Conservation (phyloP, 805 yeast species). For the Ogataea pignaliae region DNA sequence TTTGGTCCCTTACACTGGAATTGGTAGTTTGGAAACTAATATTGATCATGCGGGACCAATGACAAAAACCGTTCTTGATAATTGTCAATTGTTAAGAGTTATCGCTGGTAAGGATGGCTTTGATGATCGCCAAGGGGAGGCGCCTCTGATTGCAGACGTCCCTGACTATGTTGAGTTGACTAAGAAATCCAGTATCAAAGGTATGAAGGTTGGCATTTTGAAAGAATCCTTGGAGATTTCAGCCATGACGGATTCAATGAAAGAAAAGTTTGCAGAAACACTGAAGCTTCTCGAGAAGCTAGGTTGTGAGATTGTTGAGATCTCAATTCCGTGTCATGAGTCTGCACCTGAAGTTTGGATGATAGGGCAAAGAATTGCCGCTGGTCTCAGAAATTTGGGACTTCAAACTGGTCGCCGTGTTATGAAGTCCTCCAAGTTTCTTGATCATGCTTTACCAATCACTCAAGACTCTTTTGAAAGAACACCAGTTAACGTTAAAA, state of each 20-base stretch:
- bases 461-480: constrained; percentile 19
- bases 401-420: constrained; percentile 22
- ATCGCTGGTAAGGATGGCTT: constrained; percentile 34
- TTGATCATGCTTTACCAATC: constrained; percentile 15
- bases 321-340: constrained; percentile 33
- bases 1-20: constrained; percentile 34
- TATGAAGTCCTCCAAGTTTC: constrained; percentile 14
- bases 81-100: constrained; percentile 28
- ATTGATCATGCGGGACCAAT: constrained; percentile 37
- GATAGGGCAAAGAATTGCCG: constrained; percentile 27
- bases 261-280: constrained; percentile 24
- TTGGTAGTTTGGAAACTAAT: constrained; percentile 30
- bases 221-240: constrained; percentile 33
- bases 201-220: constrained; percentile 31
- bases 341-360: constrained; percentile 37
- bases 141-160: constrained; percentile 11
- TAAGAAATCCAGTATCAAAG: constrained; percentile 19
- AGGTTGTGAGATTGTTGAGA: constrained; percentile 33
- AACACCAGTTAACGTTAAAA: constrained; percentile 18
- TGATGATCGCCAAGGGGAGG: constrained; percentile 27
- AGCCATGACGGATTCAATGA: constrained; percentile 28
- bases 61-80: constrained; percentile 33
- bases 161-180: constrained; percentile 21
- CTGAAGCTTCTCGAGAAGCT: constrained; percentile 25
- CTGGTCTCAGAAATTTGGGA: constrained; percentile 11